phyloP scores from a whole-genome alignment of 2,329 filamentous ascomycete genomes.

The Colletotrichum cuscutae region DNA sequence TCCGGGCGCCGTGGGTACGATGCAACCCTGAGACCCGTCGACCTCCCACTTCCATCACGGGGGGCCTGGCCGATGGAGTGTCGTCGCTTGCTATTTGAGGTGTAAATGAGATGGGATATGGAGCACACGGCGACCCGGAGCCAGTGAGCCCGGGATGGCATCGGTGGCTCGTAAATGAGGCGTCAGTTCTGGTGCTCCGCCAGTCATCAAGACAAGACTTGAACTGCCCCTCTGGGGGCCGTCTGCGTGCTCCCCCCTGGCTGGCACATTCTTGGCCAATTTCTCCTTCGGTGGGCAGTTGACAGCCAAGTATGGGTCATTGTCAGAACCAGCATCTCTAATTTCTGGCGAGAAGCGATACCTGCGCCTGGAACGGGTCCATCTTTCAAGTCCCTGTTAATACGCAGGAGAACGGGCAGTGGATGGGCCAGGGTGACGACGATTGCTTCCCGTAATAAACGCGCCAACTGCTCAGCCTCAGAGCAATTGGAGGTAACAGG shows the following conservation, averaged over 20 bases:
- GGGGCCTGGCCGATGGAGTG: constrained; percentile 16
- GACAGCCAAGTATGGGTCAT: constrained; percentile 32
- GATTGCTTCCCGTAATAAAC: constrained; percentile 27
- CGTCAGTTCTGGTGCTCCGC: constrained; percentile 24
- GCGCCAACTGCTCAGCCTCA: constrained; percentile 29
- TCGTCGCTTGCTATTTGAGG: constrained; percentile 33
- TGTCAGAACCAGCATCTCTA: constrained; percentile 23
- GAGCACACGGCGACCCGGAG: not conserved
- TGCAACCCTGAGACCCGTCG: constrained; percentile 30
- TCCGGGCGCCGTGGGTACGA: constrained; percentile 30
- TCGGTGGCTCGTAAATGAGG: constrained; percentile 30
- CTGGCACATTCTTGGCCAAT: constrained; percentile 33
- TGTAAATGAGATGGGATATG: constrained; percentile 24
- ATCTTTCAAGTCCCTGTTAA: constrained; percentile 8
- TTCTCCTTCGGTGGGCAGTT: constrained; percentile 18
- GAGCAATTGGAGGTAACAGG: not conserved
- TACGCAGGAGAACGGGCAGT: constrained; percentile 6
- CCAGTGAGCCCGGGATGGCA: constrained; percentile 19
- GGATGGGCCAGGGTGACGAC: constrained; percentile 22
- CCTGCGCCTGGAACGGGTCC: constrained; percentile 22
- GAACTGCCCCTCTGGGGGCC: constrained; percentile 10
- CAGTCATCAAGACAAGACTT: constrained; percentile 33
- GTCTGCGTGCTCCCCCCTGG: constrained; percentile 17
- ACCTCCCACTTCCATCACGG: constrained; percentile 9
- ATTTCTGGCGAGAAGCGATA: constrained; percentile 30